phyloP scores from a whole-genome alignment of 1,284 basidiomycete genomes.

The Marasmius tenuissimus region DNA sequence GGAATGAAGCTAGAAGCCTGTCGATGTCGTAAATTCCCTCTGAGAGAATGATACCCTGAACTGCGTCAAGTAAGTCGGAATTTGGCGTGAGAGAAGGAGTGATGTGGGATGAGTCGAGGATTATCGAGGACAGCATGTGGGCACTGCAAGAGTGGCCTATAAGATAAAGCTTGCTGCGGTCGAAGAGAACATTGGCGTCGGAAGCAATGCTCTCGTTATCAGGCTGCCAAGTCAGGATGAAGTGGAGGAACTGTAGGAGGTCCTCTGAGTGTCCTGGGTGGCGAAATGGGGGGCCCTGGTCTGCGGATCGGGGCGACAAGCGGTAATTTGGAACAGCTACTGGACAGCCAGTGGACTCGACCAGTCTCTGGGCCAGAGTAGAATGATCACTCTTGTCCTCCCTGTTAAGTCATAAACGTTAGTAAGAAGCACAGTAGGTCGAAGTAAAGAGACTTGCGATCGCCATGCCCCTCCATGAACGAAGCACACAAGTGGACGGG shows the following conservation, averaged over 20 bases:
- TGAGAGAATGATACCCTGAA: constrained; percentile 58
- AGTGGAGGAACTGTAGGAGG: constrained; percentile 57
- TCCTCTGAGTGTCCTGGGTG: constrained; percentile 77
- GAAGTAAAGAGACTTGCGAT: constrained; percentile 44
- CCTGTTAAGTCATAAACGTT: constrained; percentile 32
- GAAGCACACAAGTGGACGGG: constrained; percentile 51
- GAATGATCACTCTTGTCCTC: constrained; percentile 69
- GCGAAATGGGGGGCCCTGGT: constrained; percentile 37
- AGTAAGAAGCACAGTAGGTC: background rate
- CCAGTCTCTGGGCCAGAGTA: constrained; percentile 52
- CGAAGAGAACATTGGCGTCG: constrained; percentile 30
- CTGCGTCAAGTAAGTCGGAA: constrained; percentile 42
- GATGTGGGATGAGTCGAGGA: constrained; percentile 51
- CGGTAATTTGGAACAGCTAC: constrained; percentile 78
- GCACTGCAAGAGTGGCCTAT: constrained; percentile 80
- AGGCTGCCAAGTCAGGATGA: constrained; percentile 42
- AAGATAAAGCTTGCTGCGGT: constrained; percentile 49
- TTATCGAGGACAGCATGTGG: constrained; percentile 73
- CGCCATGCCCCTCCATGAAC: constrained; percentile 83
- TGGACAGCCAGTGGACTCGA: constrained; percentile 44
- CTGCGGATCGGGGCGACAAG: constrained; percentile 42
- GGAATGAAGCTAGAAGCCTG: constrained; percentile 58
- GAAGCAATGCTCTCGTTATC: background rate
- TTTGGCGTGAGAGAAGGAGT: constrained; percentile 48
- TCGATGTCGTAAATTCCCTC: constrained; percentile 80